A percentile compares a stretch with the other conserved stretches of the same genome.
phyloP scores from a whole-genome alignment of 176 grass and related monocot genomes.

The Zoysia japonica region DNA sequence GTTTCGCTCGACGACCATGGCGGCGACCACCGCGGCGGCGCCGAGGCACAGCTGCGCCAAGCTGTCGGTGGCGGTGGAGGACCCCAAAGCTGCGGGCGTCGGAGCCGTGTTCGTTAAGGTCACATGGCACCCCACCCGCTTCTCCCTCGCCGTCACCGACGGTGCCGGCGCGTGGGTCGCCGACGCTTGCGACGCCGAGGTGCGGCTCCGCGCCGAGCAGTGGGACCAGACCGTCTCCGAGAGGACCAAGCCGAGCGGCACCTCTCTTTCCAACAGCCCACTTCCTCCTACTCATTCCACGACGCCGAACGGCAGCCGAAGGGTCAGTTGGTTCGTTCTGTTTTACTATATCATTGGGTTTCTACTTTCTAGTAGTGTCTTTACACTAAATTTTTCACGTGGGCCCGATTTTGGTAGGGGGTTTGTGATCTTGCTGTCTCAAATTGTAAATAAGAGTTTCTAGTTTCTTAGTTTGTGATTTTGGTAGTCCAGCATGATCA shows the following conservation, averaged over 20 bases:
- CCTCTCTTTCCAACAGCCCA: conserved; percentile 70
- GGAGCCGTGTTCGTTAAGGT: conserved; percentile 65
- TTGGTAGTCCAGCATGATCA: neutral
- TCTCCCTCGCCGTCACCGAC: conserved; percentile 83
- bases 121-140: conserved; percentile 70
- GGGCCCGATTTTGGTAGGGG: too few species aligned
- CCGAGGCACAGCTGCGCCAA: conserved; percentile 83
- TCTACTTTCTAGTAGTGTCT: too few species aligned
- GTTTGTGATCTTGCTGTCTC: neutral
- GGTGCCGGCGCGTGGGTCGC: conserved; percentile 73
- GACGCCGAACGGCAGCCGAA: conserved; percentile 68
- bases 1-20: conserved; percentile 16
- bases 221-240: conserved; percentile 85
- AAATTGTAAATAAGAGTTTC: neutral
- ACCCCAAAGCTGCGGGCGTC: conserved; percentile 41
- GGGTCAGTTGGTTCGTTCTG: conserved; percentile 43
- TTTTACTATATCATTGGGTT: neutral
- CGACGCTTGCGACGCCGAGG: conserved; percentile 76
- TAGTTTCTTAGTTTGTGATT: neutral
- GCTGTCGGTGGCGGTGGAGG: conserved; percentile 64
- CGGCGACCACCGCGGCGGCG: conserved; percentile 18
- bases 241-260: conserved; percentile 73
- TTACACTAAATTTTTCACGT: too few species aligned
- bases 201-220: conserved; percentile 84
- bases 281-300: conserved; percentile 74